phyloP scores from a whole-genome alignment of 106 monocot species.

The Allium cepa region DNA sequence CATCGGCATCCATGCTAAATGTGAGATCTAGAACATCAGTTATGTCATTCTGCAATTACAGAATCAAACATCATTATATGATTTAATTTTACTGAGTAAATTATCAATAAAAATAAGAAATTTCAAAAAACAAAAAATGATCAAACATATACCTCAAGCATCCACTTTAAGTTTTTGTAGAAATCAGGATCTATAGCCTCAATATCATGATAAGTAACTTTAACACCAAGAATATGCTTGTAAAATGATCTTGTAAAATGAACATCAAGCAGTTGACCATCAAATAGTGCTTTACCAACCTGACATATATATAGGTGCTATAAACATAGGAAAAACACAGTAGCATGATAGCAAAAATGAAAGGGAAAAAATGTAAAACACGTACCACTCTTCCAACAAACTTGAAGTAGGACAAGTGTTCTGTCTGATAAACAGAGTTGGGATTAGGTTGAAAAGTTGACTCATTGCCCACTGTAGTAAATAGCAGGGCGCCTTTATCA shows the following conservation, averaged over 20 bases:
- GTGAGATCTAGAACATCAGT: constrained; percentile 88
- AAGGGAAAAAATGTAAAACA: constrained; percentile 10
- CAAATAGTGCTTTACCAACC: constrained; percentile 98
- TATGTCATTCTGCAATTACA: constrained; percentile 74
- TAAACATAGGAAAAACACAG: not conserved
- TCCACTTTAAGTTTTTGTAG: constrained; percentile 93
- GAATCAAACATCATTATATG: not conserved
- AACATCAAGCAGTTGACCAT: constrained; percentile 93
- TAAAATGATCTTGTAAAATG: constrained; percentile 99
- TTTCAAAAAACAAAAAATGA: not conserved
- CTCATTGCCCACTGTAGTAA: constrained; percentile 96
- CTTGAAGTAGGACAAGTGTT: constrained; percentile 96
- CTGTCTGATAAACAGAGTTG: constrained; percentile 95
- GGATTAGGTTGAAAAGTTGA: constrained; percentile 98
- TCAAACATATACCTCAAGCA: constrained; percentile 71
- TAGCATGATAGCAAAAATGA: not conserved
- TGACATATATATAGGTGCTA: constrained; percentile 1
- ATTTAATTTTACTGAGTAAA: not conserved
- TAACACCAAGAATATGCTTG: constrained; percentile 93
- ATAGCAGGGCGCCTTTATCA: constrained; percentile 83
- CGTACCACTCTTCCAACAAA: constrained; percentile 98
- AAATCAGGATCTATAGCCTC: constrained; percentile 98
- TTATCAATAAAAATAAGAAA: not conserved
- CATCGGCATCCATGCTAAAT: constrained; percentile 98
- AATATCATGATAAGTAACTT: constrained; percentile 98